Percentiles rank a stretch among this genome's conserved stretches.
Conservation (phyloP, 208 protist genomes). For the Leishmania braziliensis region DNA sequence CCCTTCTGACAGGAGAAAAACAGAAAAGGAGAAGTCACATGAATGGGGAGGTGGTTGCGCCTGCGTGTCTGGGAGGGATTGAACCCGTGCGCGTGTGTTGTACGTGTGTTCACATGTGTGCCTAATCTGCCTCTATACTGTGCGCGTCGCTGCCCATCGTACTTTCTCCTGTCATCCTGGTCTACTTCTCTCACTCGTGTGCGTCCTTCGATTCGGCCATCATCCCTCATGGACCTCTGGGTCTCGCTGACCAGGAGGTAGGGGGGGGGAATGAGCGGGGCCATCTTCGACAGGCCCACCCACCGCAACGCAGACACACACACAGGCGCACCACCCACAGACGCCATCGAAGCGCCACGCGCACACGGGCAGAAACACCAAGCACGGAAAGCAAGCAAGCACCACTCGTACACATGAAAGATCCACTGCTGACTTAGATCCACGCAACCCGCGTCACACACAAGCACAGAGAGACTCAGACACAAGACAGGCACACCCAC, state of each 20-base stretch:
- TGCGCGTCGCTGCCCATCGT: not conserved
- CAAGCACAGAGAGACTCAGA: not conserved
- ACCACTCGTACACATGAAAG: not conserved
- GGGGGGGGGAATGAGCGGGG: not conserved
- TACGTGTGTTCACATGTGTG: not conserved
- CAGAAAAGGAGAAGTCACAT: not conserved
- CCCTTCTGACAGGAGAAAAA: not conserved
- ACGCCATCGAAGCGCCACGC: not conserved
- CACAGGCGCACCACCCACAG: conserved; percentile 10
- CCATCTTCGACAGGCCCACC: not conserved
- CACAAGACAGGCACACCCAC: not conserved
- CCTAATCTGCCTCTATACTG: not conserved
- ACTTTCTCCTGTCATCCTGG: not conserved
- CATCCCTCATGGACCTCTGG: too few relatives aligned
- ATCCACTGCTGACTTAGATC: not conserved
- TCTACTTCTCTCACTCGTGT: not conserved
- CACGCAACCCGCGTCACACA: not conserved
- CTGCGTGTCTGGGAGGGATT: not conserved
- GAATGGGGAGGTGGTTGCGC: not conserved
- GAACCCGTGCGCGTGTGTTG: not conserved
- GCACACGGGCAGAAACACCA: not conserved
- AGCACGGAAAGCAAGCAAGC: not conserved
- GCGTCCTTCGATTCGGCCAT: not conserved
- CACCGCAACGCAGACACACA: conserved; percentile 22
- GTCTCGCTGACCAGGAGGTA: not conserved